A percentile compares a stretch with the other conserved stretches of the same genome.
Conservation (phyloP, 768 basidiomycete species). For the Leucosporidium scottii region DNA sequence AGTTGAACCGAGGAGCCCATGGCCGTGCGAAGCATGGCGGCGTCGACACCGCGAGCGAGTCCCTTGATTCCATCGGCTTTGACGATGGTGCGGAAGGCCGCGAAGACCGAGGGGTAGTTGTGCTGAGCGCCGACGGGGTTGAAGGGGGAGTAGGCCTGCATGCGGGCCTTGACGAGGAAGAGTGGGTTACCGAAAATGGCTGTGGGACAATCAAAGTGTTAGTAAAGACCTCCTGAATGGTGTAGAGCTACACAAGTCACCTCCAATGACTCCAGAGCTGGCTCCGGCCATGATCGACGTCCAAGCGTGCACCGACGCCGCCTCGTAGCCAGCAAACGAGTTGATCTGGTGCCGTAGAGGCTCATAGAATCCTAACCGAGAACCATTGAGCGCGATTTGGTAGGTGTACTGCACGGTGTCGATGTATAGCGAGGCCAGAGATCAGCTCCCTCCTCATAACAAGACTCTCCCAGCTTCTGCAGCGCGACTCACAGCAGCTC, state of each 20-base stretch:
- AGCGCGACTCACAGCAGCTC: conserved; percentile 65
- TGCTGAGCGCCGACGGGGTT: conserved; percentile 93
- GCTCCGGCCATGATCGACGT: conserved; percentile 85
- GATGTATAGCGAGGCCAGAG: too few relatives aligned
- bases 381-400: conserved; percentile 52
- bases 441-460: not conserved
- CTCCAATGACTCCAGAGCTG: conserved; percentile 81
- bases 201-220: not conserved
- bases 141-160: conserved; percentile 96
- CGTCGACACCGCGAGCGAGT: conserved; percentile 81
- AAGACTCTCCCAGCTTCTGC: too few relatives aligned
- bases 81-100: conserved; percentile 75
- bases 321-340: conserved; percentile 53
- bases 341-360: conserved; percentile 73
- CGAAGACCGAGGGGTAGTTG: conserved; percentile 72
- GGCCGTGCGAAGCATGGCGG: conserved; percentile 83
- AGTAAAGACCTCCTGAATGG: not conserved
- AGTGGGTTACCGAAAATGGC: conserved; percentile 70
- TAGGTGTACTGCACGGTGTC: conserved; percentile 53
- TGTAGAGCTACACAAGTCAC: conserved; percentile 44
- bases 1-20: conserved; percentile 96
- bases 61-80: conserved; percentile 69
- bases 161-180: conserved; percentile 92
- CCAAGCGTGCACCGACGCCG: conserved; percentile 60
- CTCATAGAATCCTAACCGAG: conserved; percentile 75